phyloP scores from a whole-genome alignment of 768 basidiomycete species.

The Cystobasidium onofrii region DNA sequence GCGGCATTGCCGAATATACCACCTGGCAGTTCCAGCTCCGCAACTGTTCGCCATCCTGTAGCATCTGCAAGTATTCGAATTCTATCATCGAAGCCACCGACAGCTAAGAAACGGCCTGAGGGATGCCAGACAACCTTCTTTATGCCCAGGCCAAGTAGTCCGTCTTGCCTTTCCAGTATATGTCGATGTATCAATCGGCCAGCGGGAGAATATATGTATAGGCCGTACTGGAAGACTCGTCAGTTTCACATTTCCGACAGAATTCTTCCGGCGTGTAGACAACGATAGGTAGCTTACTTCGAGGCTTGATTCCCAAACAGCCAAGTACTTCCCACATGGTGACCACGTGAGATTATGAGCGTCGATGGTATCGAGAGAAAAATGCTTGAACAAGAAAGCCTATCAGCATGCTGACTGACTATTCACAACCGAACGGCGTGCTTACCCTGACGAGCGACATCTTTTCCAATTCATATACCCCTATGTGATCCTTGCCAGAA shows the following conservation, averaged over 20 bases:
- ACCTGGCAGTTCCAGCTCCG: slow-evolving; percentile 16
- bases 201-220: slow-evolving; percentile 45
- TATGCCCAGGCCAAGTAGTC: slow-evolving; percentile 37
- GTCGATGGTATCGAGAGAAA: slow-evolving; percentile 44
- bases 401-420: background rate
- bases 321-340: slow-evolving; percentile 46
- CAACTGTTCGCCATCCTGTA: background rate
- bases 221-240: slow-evolving; percentile 40
- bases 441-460: slow-evolving; percentile 10
- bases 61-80: slow-evolving; percentile 31
- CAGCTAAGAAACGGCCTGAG: slow-evolving; percentile 35
- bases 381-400: slow-evolving; percentile 41
- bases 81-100: slow-evolving; percentile 39
- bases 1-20: background rate
- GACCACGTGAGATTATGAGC: slow-evolving; percentile 45
- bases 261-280: background rate
- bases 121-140: slow-evolving; percentile 37
- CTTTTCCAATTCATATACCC: slow-evolving; percentile 45
- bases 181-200: slow-evolving; percentile 41
- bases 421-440: background rate
- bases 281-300: slow-evolving; percentile 37
- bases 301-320: slow-evolving; percentile 43
- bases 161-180: slow-evolving; percentile 5
- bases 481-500: slow-evolving; percentile 44
- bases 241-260: background rate